Conservation (phyloP, 2,329 filamentous ascomycete genomes). For the Tolypocladium ovalisporum region DNA sequence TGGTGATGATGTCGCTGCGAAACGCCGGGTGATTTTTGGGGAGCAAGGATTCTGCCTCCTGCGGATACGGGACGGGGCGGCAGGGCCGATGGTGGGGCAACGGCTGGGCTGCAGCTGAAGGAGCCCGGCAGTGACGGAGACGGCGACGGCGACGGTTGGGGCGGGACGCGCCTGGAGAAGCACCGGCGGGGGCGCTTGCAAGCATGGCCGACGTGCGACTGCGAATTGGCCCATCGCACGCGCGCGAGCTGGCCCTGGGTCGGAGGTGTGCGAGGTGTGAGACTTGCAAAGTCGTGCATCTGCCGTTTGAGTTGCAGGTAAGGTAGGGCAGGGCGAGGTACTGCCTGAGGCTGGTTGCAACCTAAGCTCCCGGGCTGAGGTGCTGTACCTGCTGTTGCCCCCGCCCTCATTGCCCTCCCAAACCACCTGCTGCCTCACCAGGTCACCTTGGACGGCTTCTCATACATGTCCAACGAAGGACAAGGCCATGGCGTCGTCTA, state of each 20-base stretch:
- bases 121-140: neutral
- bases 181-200: neutral
- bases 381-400: too few species aligned
- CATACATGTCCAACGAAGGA: neutral
- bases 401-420: neutral
- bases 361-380: too few species aligned
- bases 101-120: neutral
- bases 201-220: neutral
- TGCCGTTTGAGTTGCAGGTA: too few species aligned
- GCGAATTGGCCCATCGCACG: neutral
- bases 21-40: neutral
- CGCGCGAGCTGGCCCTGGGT: neutral
- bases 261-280: neutral
- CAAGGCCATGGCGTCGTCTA: conserved; percentile 14
- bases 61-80: neutral
- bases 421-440: too few species aligned
- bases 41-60: neutral
- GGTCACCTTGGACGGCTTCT: neutral
- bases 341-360: neutral
- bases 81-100: neutral
- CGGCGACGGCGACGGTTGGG: neutral
- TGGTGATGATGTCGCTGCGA: neutral
- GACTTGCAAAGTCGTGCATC: neutral
- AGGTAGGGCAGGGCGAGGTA: too few species aligned
- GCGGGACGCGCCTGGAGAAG: neutral